phyloP scores from a whole-genome alignment of 1,139 yeast genomes.

The Suhomyces bribrorum region DNA sequence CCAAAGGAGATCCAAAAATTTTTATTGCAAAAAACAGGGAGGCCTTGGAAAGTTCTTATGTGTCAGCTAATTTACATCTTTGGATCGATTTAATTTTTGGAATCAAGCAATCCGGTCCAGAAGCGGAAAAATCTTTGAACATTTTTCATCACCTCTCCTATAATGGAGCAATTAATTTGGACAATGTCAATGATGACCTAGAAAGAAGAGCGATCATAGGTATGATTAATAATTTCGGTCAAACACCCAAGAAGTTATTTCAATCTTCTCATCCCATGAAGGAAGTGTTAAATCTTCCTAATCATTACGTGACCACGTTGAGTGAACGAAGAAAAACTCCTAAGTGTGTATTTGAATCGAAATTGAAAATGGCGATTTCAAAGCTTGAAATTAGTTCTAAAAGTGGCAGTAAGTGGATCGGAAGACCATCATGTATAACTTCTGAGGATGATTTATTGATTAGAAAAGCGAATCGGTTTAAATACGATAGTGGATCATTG shows the following conservation, averaged over 20 bases:
- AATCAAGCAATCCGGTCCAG: slow-evolving; percentile 67
- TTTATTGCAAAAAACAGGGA: slow-evolving; percentile 75
- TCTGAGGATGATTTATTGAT: slow-evolving; percentile 43
- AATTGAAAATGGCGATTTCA: slow-evolving; percentile 35
- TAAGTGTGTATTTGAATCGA: slow-evolving; percentile 37
- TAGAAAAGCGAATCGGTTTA: slow-evolving; percentile 33
- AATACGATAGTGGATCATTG: slow-evolving; percentile 36
- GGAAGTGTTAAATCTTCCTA: slow-evolving; percentile 40
- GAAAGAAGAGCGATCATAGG: slow-evolving; percentile 78
- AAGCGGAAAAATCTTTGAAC: slow-evolving; percentile 64
- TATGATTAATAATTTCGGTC: slow-evolving; percentile 87
- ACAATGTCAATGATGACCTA: slow-evolving; percentile 65
- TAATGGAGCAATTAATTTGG: slow-evolving; percentile 78
- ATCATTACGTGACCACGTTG: slow-evolving; percentile 31
- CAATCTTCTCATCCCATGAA: slow-evolving; percentile 60
- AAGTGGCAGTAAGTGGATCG: slow-evolving; percentile 44
- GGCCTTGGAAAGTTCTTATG: slow-evolving; percentile 80
- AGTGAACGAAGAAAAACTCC: slow-evolving; percentile 26
- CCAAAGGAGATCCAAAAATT: slow-evolving; percentile 67
- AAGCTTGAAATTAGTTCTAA: slow-evolving; percentile 41
- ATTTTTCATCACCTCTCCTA: slow-evolving; percentile 83
- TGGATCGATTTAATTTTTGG: slow-evolving; percentile 91
- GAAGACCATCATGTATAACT: slow-evolving; percentile 41
- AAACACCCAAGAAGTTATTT: slow-evolving; percentile 76
- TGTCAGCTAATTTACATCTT: slow-evolving; percentile 66